Base-by-base conservation (phyloP, 176 grass and related monocot genomes). In the Lolium rigidum region DNA sequence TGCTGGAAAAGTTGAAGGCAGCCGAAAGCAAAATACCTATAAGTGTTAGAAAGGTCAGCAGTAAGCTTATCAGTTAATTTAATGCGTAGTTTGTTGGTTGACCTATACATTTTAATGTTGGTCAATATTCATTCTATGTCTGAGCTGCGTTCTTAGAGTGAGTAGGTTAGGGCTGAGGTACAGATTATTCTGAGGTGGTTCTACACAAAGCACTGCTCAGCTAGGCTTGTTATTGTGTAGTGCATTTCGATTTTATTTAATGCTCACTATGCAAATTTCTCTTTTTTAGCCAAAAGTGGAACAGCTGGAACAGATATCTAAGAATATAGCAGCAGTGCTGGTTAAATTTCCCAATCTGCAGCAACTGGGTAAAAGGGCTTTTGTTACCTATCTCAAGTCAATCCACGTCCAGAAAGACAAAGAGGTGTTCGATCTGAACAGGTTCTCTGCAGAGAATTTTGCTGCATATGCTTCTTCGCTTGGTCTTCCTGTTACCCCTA, bases 351-450 rank as follows among this genome's bases (percentile, higher is more conserved):
- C 93, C 55, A 88, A 89, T 68, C 78, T 98, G 35, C 93, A 95
- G 76, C 88, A 95, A 44, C 76, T 95, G 80, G 96, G 90, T 49
- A 95, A 95, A 87, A 95, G 86, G 82, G 86, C 91, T 49, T 98
- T 98, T 84, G 17, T 95, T 31, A 98, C 93, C 28, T 98, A 95
- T 90, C 75, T 98, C 14, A 95, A 86, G 79, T 95, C 93, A 62
- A 79, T 98, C 31, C 85, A 91, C 83, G 64, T 84, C 10, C 85
- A 94, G 31, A 83, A 76, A 39, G 95, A 95, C 77, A 95, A 92
- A 76, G 90, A 92, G 12, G 90, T 95, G 13, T 95, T 98, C 85
- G 93, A 94, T 59, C 84, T 94, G 80, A 94, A 84, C 68, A 94
- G 86, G 48, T 89, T 94, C 78, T 87, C 91, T 20, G 78, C 88